phyloP scores from a whole-genome alignment of 139 green algal species.

The Zygnema circumcarinatum region DNA sequence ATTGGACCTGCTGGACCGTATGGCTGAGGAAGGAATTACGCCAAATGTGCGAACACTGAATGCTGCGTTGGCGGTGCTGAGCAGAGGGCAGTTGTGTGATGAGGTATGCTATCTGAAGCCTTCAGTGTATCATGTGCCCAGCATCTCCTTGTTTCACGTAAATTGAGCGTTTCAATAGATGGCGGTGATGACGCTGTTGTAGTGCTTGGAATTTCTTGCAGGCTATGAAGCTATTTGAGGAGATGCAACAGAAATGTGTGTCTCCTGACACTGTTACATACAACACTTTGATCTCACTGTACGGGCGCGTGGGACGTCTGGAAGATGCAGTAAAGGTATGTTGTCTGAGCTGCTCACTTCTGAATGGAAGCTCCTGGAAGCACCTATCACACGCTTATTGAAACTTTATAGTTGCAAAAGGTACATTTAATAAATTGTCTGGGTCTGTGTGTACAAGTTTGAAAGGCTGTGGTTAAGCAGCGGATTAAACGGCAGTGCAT shows the following conservation, averaged over 20 bases:
- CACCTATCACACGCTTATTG: no score
- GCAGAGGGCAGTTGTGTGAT: background rate
- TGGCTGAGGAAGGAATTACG: background rate
- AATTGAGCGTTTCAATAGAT: no score
- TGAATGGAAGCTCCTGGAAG: no score
- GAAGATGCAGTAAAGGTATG: background rate
- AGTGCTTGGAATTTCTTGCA: background rate
- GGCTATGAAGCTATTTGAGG: background rate
- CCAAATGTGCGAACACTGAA: background rate
- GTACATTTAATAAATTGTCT: no score
- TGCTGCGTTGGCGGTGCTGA: background rate
- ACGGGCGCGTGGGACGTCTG: slow-evolving; percentile 12
- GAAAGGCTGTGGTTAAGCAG: no score
- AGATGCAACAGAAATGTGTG: slow-evolving; percentile 31
- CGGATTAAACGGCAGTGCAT: no score
- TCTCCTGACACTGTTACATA: slow-evolving; percentile 37
- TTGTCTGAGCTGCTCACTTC: background rate
- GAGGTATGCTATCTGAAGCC: no score
- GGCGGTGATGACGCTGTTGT: no score
- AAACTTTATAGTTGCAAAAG: no score
- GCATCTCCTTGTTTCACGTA: no score
- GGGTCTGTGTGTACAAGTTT: no score
- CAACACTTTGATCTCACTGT: slow-evolving; percentile 38
- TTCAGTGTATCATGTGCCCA: no score
- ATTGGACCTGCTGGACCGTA: background rate